Evolutionary conservation across 2,329 filamentous ascomycete genomes (phyloP), one percentile per base, ranked within the genome.

Genomic region (Sphaerulina vaccinii): DNA sequence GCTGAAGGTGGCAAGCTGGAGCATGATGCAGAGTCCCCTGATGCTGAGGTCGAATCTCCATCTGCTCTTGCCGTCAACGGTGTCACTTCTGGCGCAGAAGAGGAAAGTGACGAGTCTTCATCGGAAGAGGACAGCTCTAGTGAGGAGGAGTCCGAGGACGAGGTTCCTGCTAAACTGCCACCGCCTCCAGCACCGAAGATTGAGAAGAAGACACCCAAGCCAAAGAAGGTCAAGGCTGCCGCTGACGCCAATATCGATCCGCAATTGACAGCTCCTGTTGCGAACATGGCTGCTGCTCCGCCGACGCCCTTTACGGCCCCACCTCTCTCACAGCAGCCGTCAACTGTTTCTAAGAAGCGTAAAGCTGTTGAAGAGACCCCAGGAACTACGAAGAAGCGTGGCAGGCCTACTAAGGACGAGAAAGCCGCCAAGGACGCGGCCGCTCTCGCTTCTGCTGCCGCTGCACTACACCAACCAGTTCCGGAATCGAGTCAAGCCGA

Each of bases 1-100:
- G 77, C 77, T 45, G 73, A 71, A n/a, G 70, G 69, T 38, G 71
- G 71, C 11, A 67, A 60, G 18, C 32, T 58, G 1, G 55, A 54
- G 9, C 53, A 72, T 15, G 37, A 60, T 10, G 49, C 45, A 3
- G 50, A 33, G 18, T 57, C 55, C 3, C 54, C 51, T 10, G 61
- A 64, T n/a, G 58, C 62, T 2, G 61, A 59, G 15, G 55, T 58
- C 6, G 61, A 57, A 3, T 46, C 45, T 23, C 51, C 44, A 27
- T 42, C 37, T 15, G 38, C 29, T 16, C 27, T 49, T 13, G 48
- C 51, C 47, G 52, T 56, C 6, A 59, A 56, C 13, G 55, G 48
- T 4, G 54, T 48, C 9, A 32, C 27, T 3, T 13, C 27, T 13
- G 60, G 62, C 11, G 59, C 64, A 6, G 61, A 57, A 16, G 57